These are phyloP conservation scores for Mycena venus DNA, from an alignment of 768 basidiomycete genomes.

Conservation along the genomic window DNA sequence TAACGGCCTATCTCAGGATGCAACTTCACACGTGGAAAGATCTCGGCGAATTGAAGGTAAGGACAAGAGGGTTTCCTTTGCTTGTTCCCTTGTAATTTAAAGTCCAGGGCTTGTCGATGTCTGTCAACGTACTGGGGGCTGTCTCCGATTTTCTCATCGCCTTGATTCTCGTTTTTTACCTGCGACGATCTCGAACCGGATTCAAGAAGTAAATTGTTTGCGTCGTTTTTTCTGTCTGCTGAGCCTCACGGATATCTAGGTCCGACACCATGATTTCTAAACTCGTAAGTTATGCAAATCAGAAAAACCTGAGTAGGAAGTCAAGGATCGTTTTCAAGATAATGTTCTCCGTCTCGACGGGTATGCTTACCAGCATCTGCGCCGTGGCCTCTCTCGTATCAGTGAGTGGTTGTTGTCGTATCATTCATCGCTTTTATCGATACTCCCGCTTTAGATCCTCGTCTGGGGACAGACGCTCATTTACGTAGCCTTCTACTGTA, in stretches of 20 bases:
- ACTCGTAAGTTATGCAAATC: conserved; percentile 22
- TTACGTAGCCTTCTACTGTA: conserved; percentile 68
- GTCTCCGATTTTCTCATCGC: conserved; percentile 65
- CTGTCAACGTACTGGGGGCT: conserved; percentile 67
- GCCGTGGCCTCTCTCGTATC: conserved; percentile 58
- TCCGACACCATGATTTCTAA: conserved; percentile 62
- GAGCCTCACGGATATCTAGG: conserved; percentile 37
- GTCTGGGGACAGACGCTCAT: conserved; percentile 63
- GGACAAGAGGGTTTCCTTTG: neutral
- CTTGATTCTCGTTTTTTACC: conserved; percentile 61
- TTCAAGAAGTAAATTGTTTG: conserved; percentile 58
- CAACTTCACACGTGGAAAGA: conserved; percentile 58
- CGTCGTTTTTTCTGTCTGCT: conserved; percentile 35
- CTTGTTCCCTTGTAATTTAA: conserved; percentile 14
- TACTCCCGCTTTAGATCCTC: conserved; percentile 51
- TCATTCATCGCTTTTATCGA: neutral
- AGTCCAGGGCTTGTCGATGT: conserved; percentile 65
- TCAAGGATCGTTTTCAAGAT: neutral
- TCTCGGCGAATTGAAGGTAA: conserved; percentile 60
- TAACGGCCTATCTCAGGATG: conserved; percentile 48
- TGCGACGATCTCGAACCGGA: conserved; percentile 65
- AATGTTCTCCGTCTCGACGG: conserved; percentile 44
- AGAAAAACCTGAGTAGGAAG: neutral
- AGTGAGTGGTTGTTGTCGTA: conserved; percentile 28
- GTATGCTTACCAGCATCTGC: conserved; percentile 56